phyloP scores from a whole-genome alignment of 768 basidiomycete species.

The Trametes punicea region DNA sequence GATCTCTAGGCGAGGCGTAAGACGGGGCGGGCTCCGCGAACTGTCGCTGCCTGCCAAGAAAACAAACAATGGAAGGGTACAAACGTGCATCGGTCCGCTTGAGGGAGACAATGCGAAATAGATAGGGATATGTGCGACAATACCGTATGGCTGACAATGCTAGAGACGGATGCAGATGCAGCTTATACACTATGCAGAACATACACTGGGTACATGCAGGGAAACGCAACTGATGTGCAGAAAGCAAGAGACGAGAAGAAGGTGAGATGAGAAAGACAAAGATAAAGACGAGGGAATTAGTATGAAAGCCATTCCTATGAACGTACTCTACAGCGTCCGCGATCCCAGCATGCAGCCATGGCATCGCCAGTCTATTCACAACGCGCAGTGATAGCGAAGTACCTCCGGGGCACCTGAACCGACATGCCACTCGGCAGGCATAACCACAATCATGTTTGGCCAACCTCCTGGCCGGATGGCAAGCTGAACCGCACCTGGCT shows the following conservation, averaged over 20 bases:
- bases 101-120: background rate
- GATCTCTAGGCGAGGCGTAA: background rate
- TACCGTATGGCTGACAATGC: background rate
- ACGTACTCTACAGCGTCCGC: conserved; percentile 11
- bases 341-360: conserved; percentile 12
- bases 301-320: background rate
- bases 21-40: background rate
- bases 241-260: background rate
- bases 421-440: background rate
- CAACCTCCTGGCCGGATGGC: conserved; percentile 10
- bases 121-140: background rate
- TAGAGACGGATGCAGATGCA: conserved; percentile 2
- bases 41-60: too few relatives aligned
- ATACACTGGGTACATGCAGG: conserved; percentile 13
- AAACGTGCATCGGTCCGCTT: background rate
- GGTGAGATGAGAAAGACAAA: background rate
- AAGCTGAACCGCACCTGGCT: conserved; percentile 23
- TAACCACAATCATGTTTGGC: background rate
- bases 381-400: background rate
- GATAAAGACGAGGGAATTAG: conserved; percentile 4
- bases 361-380: conserved; percentile 7
- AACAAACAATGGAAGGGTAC: background rate
- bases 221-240: background rate
- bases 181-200: background rate
- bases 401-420: background rate